phyloP scores from a whole-genome alignment of 2,329 filamentous ascomycete species.

The Trichoderma sp. region DNA sequence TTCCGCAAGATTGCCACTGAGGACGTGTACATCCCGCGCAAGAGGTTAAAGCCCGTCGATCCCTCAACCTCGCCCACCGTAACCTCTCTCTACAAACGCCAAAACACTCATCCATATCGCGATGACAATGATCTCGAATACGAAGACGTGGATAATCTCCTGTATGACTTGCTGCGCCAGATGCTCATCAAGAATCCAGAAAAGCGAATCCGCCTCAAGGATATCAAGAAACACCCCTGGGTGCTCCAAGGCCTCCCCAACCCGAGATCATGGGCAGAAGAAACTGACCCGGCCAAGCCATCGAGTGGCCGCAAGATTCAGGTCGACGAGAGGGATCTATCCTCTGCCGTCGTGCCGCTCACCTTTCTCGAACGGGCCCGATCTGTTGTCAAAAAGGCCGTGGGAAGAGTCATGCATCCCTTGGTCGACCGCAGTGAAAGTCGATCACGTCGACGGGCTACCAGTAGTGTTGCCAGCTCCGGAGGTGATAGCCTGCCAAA shows the following conservation, averaged over 20 bases:
- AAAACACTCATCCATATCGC: constrained; percentile 68
- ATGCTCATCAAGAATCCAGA: constrained; percentile 88
- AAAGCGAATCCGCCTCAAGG: constrained; percentile 82
- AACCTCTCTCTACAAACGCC: constrained; percentile 56
- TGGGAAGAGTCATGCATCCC: constrained; percentile 64
- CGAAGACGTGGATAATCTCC: constrained; percentile 78
- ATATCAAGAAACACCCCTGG: constrained; percentile 95
- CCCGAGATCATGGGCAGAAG: constrained; percentile 81
- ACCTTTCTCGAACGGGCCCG: constrained; percentile 83
- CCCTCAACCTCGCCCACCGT: constrained; percentile 58
- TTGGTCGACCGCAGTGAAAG: constrained; percentile 59
- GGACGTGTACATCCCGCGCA: constrained; percentile 84
- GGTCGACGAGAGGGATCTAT: constrained; percentile 88
- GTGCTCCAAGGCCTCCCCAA: constrained; percentile 77
- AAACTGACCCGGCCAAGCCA: constrained; percentile 80
- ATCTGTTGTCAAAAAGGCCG: constrained; percentile 71
- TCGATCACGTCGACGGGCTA: constrained; percentile 54
- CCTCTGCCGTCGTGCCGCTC: constrained; percentile 84
- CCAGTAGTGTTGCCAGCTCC: constrained; percentile 66
- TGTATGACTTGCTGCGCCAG: constrained; percentile 75
- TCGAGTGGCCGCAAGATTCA: constrained; percentile 84
- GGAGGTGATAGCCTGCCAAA: constrained; percentile 54
- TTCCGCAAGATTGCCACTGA: constrained; percentile 90
- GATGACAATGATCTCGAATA: constrained; percentile 78
- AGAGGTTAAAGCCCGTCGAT: constrained; percentile 75